phyloP scores from a whole-genome alignment of 192 early-diverging fungal species.

The Lobosporangium transversale region DNA sequence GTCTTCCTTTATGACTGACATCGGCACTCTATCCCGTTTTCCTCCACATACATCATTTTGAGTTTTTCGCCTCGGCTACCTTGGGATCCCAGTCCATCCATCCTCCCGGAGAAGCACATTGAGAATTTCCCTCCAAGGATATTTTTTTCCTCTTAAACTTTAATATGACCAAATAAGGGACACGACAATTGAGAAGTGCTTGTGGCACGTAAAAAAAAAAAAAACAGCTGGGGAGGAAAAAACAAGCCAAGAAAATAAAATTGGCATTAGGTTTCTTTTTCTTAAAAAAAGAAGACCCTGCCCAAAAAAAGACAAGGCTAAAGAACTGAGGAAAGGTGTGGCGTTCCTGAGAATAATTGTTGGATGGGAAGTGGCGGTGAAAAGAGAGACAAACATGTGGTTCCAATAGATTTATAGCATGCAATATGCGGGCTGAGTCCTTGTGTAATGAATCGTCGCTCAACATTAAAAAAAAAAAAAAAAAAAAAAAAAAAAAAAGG shows the following conservation, averaged over 20 bases:
- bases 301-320: conserved; percentile 8
- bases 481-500: background rate
- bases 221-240: background rate
- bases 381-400: background rate
- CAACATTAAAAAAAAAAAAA: background rate
- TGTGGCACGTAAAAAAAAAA: background rate
- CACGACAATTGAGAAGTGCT: background rate
- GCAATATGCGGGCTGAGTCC: background rate
- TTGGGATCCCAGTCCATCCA: background rate
- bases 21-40: background rate
- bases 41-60: too few species aligned
- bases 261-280: background rate
- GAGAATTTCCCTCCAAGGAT: background rate
- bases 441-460: background rate
- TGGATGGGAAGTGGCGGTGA: background rate
- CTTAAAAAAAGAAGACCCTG: background rate
- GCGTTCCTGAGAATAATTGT: background rate
- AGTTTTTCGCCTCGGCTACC: too few species aligned
- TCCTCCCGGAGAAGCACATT: background rate
- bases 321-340: background rate
- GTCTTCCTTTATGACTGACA: background rate
- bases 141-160: background rate
- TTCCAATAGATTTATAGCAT: background rate
- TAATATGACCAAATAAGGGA: background rate
- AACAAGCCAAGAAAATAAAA: background rate